Evolutionary conservation across 306 rosid species (phyloP).

Genomic region (Prunus mongolica): DNA sequence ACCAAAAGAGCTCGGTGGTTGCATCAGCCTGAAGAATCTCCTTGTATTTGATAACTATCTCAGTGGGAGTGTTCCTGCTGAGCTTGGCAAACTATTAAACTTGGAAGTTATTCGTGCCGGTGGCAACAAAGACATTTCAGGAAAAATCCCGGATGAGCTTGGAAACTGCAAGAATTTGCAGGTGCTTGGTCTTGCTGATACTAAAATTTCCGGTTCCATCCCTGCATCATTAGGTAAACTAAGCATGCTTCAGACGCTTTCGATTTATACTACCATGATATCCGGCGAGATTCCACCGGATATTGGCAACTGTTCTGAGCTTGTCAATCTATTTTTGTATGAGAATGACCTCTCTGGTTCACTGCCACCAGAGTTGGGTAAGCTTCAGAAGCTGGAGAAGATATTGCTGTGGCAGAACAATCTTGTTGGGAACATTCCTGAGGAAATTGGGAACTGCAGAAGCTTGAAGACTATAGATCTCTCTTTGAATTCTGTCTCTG

Average conservation of each 20-base stretch:
- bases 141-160: conserved; percentile 56
- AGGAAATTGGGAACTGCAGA: conserved; percentile 66
- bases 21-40: conserved; percentile 52
- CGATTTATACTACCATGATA: conserved; percentile 69
- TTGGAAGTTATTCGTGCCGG: conserved; percentile 67
- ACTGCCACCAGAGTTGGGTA: conserved; percentile 64
- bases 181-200: conserved; percentile 72
- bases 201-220: conserved; percentile 62
- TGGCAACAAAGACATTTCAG: conserved; percentile 65
- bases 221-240: conserved; percentile 71
- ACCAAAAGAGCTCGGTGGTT: conserved; percentile 53
- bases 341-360: conserved; percentile 69
- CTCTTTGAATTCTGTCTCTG: conserved; percentile 70
- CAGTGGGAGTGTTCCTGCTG: conserved; percentile 49
- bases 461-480: conserved; percentile 60
- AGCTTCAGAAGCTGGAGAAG: conserved; percentile 66
- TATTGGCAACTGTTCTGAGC: conserved; percentile 88
- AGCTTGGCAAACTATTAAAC: conserved; percentile 48
- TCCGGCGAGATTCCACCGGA: conserved; percentile 79
- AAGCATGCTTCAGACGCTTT: conserved; percentile 52
- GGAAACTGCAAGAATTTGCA: conserved; percentile 64
- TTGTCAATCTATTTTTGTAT: conserved; percentile 64
- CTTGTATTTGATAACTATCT: conserved; percentile 59
- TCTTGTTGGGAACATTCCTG: conserved; percentile 57
- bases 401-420: conserved; percentile 77